Conservation (phyloP, 2,329 filamentous ascomycete genomes). For the Ceratocystis cubensis region DNA sequence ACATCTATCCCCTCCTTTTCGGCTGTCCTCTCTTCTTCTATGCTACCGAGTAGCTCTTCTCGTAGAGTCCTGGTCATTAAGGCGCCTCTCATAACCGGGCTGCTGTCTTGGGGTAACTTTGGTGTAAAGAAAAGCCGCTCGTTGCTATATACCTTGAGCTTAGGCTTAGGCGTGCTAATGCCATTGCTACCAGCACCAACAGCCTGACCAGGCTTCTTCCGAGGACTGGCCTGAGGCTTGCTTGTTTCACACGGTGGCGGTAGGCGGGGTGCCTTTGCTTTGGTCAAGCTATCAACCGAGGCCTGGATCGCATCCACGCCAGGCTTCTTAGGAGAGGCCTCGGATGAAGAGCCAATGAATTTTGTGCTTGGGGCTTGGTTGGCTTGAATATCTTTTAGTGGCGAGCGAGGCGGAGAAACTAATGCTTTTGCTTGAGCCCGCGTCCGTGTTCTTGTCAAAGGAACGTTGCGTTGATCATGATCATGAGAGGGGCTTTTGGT, state of each 20-base stretch:
- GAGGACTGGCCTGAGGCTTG: not conserved
- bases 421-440: not conserved
- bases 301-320: too few species aligned
- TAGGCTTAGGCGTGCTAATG: not conserved
- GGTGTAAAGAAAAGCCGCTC: not conserved
- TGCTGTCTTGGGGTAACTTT: not conserved
- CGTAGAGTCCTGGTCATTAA: not conserved
- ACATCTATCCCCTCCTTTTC: not conserved
- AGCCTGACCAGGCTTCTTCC: not conserved
- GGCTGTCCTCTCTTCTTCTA: not conserved
- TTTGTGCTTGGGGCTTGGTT: not conserved
- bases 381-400: not conserved
- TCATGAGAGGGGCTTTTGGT: not conserved
- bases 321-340: not conserved
- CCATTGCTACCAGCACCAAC: not conserved
- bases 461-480: not conserved
- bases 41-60: not conserved
- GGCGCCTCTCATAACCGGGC: not conserved
- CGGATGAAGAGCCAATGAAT: not conserved
- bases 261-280: not conserved
- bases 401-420: slow-evolving; percentile 1
- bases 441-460: not conserved
- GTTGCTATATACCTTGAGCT: not conserved
- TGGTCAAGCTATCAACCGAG: not conserved
- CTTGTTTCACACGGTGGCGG: not conserved